Base-by-base conservation (phyloP, 306 rosid species). In the Adenanthera pavonina region DNA sequence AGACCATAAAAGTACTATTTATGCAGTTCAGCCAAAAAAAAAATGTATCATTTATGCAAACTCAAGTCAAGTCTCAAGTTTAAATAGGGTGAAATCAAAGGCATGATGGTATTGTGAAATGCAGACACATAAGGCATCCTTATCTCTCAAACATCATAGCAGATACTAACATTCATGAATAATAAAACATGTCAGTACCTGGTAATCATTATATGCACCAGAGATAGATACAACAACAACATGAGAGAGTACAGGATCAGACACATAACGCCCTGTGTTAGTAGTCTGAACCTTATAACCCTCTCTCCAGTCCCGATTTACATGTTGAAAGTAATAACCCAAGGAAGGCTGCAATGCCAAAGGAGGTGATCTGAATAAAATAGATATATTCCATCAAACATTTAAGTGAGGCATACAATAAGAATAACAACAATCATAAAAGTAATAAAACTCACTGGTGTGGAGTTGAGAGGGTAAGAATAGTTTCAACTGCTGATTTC, bases 321-420 rank as follows among this genome's bases (percentile, higher is more conserved):
- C 86, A 51, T 68, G 94, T 69, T 86, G 89, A 86, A 86, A 96
- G 90, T 96, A 96, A 80, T 84, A 86, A 81, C 97, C 99, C 92
- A 91, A 77, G 40, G 99, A 93, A 81, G 99, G 99, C 89, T 96
- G 99, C 90, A 93, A 81, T 44, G 98, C 93, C 89, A 96, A 84
- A 78, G 97, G 99, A 87, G 99, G 99, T 77, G 94, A 93, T 90
- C 99, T 96, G 97, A 86, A 89, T 83, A 78, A 88, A 80, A 88
- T 79, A 78, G 69, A 76, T 47, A 65, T 84, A 84, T 69, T 68
- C 77, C 72, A 85, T 87, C 85, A 92, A 78, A 84, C 71, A 84
- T 76, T 82, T 68, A 77, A 86, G 78, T 67, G 66, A 61, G 30
- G 34, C 69, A 78, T 59, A 52, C 25, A 47, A 81, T 56, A 82